A percentile compares a stretch with the other conserved stretches of the same genome.
phyloP scores from a whole-genome alignment of 1,284 basidiomycete species.

The Caloboletus inedulis region DNA sequence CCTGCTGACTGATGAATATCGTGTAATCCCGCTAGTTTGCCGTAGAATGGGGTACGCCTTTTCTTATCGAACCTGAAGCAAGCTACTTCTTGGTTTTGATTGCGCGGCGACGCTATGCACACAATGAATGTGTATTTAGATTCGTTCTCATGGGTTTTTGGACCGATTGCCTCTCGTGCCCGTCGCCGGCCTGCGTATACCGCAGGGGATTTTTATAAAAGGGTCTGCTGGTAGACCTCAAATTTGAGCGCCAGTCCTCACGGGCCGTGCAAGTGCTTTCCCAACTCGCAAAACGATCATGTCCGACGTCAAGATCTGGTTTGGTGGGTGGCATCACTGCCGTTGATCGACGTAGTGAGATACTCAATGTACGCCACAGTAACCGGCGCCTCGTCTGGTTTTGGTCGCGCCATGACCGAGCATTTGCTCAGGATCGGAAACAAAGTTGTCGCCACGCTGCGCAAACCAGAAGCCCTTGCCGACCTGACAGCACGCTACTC shows the following conservation, averaged over 20 bases:
- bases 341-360: too few relatives aligned
- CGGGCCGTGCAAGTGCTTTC: not conserved
- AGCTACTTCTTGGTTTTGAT: too few relatives aligned
- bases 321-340: constrained; percentile 7
- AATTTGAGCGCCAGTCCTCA: not conserved
- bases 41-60: too few relatives aligned
- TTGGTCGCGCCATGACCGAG: constrained; percentile 26
- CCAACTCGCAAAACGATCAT: constrained; percentile 2
- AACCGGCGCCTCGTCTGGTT: constrained; percentile 30
- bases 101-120: not conserved
- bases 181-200: not conserved
- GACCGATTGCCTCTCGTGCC: not conserved
- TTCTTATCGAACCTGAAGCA: too few relatives aligned
- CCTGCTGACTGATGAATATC: too few relatives aligned
- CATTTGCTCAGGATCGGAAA: constrained; percentile 32
- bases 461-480: constrained; percentile 28
- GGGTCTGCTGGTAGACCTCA: not conserved
- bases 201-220: not conserved
- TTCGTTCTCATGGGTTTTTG: not conserved
- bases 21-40: too few relatives aligned
- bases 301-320: constrained; percentile 22
- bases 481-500: constrained; percentile 29
- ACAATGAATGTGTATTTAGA: not conserved
- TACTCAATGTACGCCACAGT: constrained; percentile 14
- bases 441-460: constrained; percentile 36